A percentile compares a stretch with the other conserved stretches of the same genome.
Conservation (phyloP, 2,329 filamentous ascomycete species). For the Fulvia fulva region DNA sequence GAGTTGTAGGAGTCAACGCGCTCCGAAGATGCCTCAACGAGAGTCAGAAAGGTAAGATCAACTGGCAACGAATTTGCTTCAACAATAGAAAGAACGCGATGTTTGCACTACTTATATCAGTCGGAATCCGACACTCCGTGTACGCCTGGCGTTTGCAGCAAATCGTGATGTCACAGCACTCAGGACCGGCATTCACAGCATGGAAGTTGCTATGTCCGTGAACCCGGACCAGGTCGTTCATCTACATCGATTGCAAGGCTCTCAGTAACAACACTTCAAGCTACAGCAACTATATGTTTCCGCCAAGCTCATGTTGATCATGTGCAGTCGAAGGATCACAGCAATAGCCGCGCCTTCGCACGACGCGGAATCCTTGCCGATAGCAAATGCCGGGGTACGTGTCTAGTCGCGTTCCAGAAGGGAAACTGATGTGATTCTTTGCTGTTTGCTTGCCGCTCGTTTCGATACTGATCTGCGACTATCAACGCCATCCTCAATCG, state of each 20-base stretch:
- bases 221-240: neutral
- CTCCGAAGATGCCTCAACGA: neutral
- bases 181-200: neutral
- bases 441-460: neutral
- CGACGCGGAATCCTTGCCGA: neutral
- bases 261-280: neutral
- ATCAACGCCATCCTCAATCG: neutral
- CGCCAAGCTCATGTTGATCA: neutral
- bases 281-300: neutral
- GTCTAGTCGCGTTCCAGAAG: neutral
- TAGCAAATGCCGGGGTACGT: neutral
- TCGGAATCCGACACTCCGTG: neutral
- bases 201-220: neutral
- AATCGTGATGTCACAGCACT: neutral
- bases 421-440: neutral
- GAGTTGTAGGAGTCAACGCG: neutral
- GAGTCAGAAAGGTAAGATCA: neutral
- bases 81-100: neutral
- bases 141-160: neutral
- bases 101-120: neutral
- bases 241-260: neutral
- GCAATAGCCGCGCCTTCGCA: neutral
- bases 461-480: too few relatives aligned
- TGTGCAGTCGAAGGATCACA: neutral
- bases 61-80: neutral